Evolutionary conservation across 192 early-diverging fungal genomes (phyloP), one percentile per base, ranked within the genome.

Genomic region (Linnemannia exigua): DNA sequence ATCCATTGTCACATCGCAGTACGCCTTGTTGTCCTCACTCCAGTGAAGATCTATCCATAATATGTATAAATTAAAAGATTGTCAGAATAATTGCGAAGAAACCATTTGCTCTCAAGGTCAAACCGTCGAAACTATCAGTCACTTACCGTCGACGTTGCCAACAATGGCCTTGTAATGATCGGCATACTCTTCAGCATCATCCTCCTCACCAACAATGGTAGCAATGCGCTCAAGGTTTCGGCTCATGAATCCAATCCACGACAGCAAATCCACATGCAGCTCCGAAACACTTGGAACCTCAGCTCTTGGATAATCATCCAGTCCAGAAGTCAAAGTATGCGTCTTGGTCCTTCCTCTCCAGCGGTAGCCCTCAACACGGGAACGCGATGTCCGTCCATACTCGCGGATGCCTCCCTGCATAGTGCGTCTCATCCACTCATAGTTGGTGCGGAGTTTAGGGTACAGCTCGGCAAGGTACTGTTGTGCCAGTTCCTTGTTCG

Each of bases 221-320:
- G 95, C 94, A 87, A 96, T 89, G 19, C 80, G 84, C 71, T 88
- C 89, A 20, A 97, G 87, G 35, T 90, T 82, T 5, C 88, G 88
- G 19, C 91, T 88, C 75, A 90, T 86, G 58, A 91, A 95, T 28
- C 90, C 93, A 75, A 96, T 92, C 96, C 96, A 97, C 2, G 92
- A 94, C 1, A 94, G 80, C 20, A 97, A 78, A 82, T 97, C 96
- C 9, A 96, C 88, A 87, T 95, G 98, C 79, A 94, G 88, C 78
- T 97, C 96, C 25, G 92, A 93, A 35, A 90, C 74, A 86, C 93
- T 91, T 7, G 97, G 96, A 31, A 91, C 92, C 8, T 83, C 79
- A 0, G 95, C 93, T 46, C 98, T 91, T 33, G 98, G 98, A 77
- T 98, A 99, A 84, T 99, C 98, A 88, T 99, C 98, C 46, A 99